These are phyloP conservation scores for Yamadazyma atmosphaerica DNA, from an alignment of 1,139 yeast species.

Conservation along the genomic window DNA sequence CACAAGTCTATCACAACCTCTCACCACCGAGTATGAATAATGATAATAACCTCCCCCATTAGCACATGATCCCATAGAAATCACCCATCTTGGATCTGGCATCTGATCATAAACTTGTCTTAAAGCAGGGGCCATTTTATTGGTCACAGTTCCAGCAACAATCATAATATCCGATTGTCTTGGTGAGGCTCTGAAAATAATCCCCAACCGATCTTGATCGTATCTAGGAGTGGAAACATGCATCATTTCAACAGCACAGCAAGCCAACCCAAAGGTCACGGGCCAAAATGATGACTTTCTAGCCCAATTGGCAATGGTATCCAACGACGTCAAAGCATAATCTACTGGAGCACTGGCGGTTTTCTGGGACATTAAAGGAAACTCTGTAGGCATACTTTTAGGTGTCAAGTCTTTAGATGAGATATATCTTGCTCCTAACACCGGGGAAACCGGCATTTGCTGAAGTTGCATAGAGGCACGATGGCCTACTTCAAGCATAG, in stretches of 20 bases:
- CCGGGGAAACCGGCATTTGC: neutral
- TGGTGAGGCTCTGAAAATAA: constrained; percentile 92
- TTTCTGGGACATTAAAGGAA: constrained; percentile 48
- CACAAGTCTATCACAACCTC: constrained; percentile 87
- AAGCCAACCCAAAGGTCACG: constrained; percentile 86
- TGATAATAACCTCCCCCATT: constrained; percentile 95
- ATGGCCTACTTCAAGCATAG: constrained; percentile 10
- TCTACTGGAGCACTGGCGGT: constrained; percentile 58
- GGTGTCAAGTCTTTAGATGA: constrained; percentile 50
- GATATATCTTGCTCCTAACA: constrained; percentile 23
- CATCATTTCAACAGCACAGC: constrained; percentile 97
- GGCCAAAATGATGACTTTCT: constrained; percentile 95
- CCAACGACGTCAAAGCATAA: constrained; percentile 83
- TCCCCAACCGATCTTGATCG: constrained; percentile 91
- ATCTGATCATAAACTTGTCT: constrained; percentile 93
- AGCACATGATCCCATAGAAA: constrained; percentile 94
- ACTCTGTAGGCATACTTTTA: constrained; percentile 40
- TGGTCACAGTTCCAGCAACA: constrained; percentile 90
- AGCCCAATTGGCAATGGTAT: constrained; percentile 87
- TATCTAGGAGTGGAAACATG: constrained; percentile 90
- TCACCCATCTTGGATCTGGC: constrained; percentile 92
- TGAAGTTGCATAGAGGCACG: constrained; percentile 12
- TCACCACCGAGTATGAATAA: constrained; percentile 83
- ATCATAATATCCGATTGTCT: constrained; percentile 93
- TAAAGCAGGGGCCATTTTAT: constrained; percentile 92